Base-by-base conservation (phyloP, 75 land plant species). In the Pinus taeda region DNA sequence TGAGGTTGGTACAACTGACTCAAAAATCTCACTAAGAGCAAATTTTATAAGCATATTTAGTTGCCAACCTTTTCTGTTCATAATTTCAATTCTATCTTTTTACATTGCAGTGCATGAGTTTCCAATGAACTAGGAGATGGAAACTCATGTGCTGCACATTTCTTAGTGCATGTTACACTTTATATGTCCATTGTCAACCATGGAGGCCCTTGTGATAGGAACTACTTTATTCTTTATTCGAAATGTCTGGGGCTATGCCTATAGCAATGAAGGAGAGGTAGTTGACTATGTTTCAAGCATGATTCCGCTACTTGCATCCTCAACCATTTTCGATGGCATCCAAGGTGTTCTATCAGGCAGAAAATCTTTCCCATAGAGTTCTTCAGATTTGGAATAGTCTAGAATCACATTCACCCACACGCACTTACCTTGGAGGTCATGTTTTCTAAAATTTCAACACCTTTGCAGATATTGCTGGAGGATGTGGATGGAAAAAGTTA, bases 101-200 rank as follows among this genome's bases (percentile, higher is more conserved):
- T 60, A 22, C 26, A 60, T 78, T 81, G 58, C 75, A 93, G 95
- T 59, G 87, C 91, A 53, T 65, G 95, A 59, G 89, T 90, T 75
- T 82, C 95, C 17, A 95, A 95, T 80, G 96, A 95, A 79, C 69
- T 95, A 37, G 98, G 98, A 36, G 93, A 86, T 57, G 86, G 88
- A 33, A n/a, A 74, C 7, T 73, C 96, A 53, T 62, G 61, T 36
- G 81, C 77, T 18, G 98, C 92, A n/a, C 81, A 74, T 1, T 56
- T 83, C 57, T 86, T 93, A 39, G 79, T 88, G 24, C 2, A 71
- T 9, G 82, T 82, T 7, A 84, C 76, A 30, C 6, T 89, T 21
- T 15, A 66, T 0, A 73, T 95, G 14, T 81, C 26, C 26, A 26
- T 26, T 26, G n/a, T n/a, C 88, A 21, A 36, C 81, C 11, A 57